phyloP scores from a whole-genome alignment of 2,329 filamentous ascomycete genomes.

The Xylaria sp. region DNA sequence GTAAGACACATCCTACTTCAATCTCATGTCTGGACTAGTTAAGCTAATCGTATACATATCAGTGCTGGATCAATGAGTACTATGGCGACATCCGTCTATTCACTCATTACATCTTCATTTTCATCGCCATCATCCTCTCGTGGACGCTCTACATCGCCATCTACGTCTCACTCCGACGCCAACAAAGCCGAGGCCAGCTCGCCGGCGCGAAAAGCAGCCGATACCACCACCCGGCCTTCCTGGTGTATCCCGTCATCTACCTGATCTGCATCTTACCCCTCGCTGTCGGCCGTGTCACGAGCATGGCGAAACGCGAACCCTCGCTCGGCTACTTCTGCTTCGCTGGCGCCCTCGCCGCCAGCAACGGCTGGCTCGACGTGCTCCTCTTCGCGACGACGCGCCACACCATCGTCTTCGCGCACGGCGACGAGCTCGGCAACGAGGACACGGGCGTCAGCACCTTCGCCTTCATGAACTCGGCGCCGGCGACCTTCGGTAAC shows the following conservation, averaged over 20 bases:
- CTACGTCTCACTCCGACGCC: constrained; percentile 32
- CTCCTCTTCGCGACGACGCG: constrained; percentile 49
- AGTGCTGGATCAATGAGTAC: constrained; percentile 57
- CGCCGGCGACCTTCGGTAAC: constrained; percentile 28
- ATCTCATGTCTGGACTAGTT: background rate
- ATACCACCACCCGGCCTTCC: constrained; percentile 46
- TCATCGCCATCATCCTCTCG: constrained; percentile 35
- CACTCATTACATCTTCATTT: constrained; percentile 61
- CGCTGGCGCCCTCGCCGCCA: constrained; percentile 53
- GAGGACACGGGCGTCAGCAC: constrained; percentile 47
- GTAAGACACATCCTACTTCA: constrained; percentile 32
- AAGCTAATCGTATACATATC: constrained; percentile 8
- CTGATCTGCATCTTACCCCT: constrained; percentile 63
- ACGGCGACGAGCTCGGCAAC: constrained; percentile 22
- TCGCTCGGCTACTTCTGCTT: constrained; percentile 53
- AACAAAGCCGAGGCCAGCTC: constrained; percentile 17
- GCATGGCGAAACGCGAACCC: constrained; percentile 50
- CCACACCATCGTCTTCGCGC: constrained; percentile 46
- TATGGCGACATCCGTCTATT: constrained; percentile 50
- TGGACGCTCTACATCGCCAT: constrained; percentile 35
- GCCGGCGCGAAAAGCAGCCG: constrained; percentile 2
- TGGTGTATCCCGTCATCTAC: constrained; percentile 65
- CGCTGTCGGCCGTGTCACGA: constrained; percentile 57
- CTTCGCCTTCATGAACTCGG: constrained; percentile 45
- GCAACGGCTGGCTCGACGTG: constrained; percentile 52